Base-by-base conservation (phyloP, 176 grass and related monocot genomes). In the Oryza rufipogon region DNA sequence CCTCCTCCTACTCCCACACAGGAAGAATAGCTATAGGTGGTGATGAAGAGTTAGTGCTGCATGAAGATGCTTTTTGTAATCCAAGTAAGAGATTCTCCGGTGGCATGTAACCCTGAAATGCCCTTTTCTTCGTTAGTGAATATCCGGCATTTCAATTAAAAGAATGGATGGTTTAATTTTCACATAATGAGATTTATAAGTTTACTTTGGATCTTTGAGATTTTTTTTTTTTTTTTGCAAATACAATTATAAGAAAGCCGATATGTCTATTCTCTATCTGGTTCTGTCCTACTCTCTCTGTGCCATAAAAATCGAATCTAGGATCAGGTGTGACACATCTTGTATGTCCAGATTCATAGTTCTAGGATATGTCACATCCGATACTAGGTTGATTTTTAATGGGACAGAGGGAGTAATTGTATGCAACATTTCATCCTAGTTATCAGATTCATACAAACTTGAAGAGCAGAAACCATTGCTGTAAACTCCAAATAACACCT, bases 11-110 rank as follows among this genome's bases (percentile, higher is more conserved):
- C 70, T 66, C 60, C 92, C 65, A 83, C 87, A 11, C 75, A 87
- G 66, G 71, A 75, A 70, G 85, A 95, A 75, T 85, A 82, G 79
- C 84, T 58, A 22, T 84, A 84, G 69, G 39, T 73, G 45, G 67
- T n/a, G 32, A 15, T 86, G 75, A 92, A 85, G 68, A 89, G 79
- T 81, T 71, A 61, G 10, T 83, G 69, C 25, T 79, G 30, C 75
- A 65, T 70, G 30, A 75, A 64, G 70, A 84, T 9, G 65, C 84
- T 84, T 70, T 75, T 74, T 33, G 19, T 70, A 32, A 36, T 77
- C 75, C 72, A 63, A 13, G 84, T 71, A 44, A 80, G 39, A 63
- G 25, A 65, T 68, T 79, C 39, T 75, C 61, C 45, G 23, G 49
- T 73, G 79, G 73, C 68, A 73, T 86, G 70, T 86, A 86, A 34